These are phyloP conservation scores for Scleroderma citrinum DNA, from an alignment of 768 basidiomycete species.

Conservation along the genomic window DNA sequence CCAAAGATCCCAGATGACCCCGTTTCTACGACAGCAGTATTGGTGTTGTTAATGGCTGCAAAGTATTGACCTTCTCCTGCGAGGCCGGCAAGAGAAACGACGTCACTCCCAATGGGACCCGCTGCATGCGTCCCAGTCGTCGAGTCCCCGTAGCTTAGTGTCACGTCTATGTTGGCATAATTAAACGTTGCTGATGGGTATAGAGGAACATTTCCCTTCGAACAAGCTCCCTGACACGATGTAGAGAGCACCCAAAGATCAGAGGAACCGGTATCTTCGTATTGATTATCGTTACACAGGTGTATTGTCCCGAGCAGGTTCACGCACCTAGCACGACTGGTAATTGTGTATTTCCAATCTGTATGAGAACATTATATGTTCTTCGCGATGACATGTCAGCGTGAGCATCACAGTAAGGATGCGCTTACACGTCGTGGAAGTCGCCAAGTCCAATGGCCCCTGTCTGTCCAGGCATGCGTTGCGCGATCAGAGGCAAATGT, in stretches of 20 bases:
- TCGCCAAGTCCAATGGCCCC: constrained; percentile 54
- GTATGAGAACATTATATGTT: constrained; percentile 57
- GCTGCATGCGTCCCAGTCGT: constrained; percentile 60
- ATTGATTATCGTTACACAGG: neutral
- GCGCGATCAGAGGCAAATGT: constrained; percentile 19
- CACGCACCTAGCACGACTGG: constrained; percentile 58
- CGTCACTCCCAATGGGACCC: constrained; percentile 58
- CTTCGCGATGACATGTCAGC: constrained; percentile 29
- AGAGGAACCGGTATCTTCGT: constrained; percentile 70
- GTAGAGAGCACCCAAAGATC: constrained; percentile 71
- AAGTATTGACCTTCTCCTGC: constrained; percentile 48
- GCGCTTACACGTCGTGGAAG: constrained; percentile 53
- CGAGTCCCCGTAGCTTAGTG: constrained; percentile 67
- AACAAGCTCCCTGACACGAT: constrained; percentile 41
- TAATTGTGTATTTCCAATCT: constrained; percentile 44
- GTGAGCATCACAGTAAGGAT: neutral
- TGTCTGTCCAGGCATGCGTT: constrained; percentile 4
- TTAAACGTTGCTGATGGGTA: constrained; percentile 48
- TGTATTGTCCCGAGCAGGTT: neutral
- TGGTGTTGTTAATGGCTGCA: constrained; percentile 62
- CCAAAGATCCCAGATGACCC: constrained; percentile 67
- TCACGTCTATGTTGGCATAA: constrained; percentile 39
- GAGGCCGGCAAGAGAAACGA: constrained; percentile 49
- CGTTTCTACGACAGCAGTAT: constrained; percentile 52
- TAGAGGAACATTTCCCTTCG: constrained; percentile 33